Percentiles rank a stretch among this genome's conserved stretches.
phyloP scores from a whole-genome alignment of 2,329 filamentous ascomycete genomes.

The Pestalotiopsis sp. region DNA sequence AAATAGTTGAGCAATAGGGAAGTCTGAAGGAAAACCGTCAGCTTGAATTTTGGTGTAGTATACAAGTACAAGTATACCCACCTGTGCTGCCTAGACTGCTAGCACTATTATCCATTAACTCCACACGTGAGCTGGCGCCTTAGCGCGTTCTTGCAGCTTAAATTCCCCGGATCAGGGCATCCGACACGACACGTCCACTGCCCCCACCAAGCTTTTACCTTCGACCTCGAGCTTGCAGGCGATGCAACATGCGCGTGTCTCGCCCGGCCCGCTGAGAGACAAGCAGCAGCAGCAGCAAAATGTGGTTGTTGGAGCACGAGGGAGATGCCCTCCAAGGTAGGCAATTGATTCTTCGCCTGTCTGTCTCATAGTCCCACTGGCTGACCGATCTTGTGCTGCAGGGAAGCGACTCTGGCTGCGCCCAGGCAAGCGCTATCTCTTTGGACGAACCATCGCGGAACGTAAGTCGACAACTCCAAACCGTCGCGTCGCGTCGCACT shows the following conservation, averaged over 20 bases:
- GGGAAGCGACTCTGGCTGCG: conserved; percentile 79
- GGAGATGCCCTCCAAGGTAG: conserved; percentile 47
- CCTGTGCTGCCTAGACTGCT: not conserved
- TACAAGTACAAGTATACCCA: not conserved
- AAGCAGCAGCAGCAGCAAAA: conserved; percentile 24
- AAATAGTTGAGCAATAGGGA: too few species aligned
- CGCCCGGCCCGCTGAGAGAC: not conserved
- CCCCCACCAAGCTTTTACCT: not conserved
- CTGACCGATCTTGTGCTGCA: conserved; percentile 30
- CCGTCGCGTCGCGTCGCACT: not conserved
- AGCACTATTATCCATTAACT: not conserved
- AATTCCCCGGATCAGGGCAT: not conserved
- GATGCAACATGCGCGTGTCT: not conserved
- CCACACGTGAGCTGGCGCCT: conserved; percentile 10
- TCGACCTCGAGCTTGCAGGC: not conserved
- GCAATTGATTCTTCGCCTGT: not conserved
- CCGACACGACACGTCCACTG: not conserved
- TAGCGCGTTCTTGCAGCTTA: conserved; percentile 8
- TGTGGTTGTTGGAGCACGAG: conserved; percentile 59
- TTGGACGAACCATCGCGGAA: conserved; percentile 75
- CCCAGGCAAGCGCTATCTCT: conserved; percentile 81
- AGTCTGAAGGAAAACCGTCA: too few species aligned
- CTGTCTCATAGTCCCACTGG: conserved; percentile 15
- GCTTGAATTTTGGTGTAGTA: too few species aligned
- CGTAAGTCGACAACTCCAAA: conserved; percentile 40